A percentile compares a stretch with the other conserved stretches of the same genome.
Conservation (phyloP, 192 early-diverging fungal genomes). For the Glomus cerebriforme region DNA sequence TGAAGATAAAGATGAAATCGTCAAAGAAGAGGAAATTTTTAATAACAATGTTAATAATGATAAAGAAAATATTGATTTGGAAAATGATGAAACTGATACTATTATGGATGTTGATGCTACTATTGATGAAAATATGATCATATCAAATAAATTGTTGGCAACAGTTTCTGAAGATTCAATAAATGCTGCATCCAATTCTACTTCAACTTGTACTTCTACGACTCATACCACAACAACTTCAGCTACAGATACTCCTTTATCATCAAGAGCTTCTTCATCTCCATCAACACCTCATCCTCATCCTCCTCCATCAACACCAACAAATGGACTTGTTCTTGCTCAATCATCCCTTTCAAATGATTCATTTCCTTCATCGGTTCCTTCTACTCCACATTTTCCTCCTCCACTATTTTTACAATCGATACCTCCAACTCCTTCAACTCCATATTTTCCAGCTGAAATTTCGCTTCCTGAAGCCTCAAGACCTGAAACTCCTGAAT, state of each 20-base stretch:
- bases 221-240: neutral
- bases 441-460: constrained; percentile 17
- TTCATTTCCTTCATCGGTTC: neutral
- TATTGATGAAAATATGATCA: neutral
- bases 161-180: neutral
- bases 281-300: constrained; percentile 6
- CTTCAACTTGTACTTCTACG: neutral
- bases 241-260: constrained; percentile 3
- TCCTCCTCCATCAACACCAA: constrained; percentile 10
- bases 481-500: neutral
- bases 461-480: neutral
- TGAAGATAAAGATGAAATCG: neutral
- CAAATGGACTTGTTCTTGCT: neutral
- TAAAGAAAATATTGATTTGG: neutral
- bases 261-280: constrained; percentile 3
- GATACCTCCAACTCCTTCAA: neutral
- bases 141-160: neutral
- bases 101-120: neutral
- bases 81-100: neutral
- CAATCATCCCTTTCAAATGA: neutral
- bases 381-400: neutral
- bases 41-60: neutral
- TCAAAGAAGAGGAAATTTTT: neutral
- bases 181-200: neutral
- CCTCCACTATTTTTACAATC: neutral